Evolutionary conservation across 805 yeast species (phyloP).

Genomic region (Wickerhamiella sorbophila): DNA sequence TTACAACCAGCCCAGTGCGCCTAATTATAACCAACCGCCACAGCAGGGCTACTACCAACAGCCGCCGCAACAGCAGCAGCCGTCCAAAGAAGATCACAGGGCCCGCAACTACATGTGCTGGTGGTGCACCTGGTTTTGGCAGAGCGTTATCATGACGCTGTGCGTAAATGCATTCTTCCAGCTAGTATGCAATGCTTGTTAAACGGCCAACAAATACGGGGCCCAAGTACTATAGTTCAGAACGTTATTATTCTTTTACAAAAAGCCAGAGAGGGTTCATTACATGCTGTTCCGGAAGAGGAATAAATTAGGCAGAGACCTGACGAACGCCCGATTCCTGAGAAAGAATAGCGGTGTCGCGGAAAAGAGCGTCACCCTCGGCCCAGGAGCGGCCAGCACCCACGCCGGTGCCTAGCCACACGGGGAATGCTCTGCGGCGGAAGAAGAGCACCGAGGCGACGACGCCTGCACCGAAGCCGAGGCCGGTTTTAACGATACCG

Average conservation of each 20-base stretch:
- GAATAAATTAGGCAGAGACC: conserved; percentile 22
- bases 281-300: conserved; percentile 16
- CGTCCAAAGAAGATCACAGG: background rate
- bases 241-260: too few relatives aligned
- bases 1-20: background rate
- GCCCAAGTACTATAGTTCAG: too few relatives aligned
- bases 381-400: conserved; percentile 97
- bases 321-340: conserved; percentile 22
- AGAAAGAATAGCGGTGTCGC: conserved; percentile 24
- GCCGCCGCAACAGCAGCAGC: conserved; percentile 10
- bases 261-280: conserved; percentile 4
- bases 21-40: background rate
- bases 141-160: background rate
- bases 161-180: background rate
- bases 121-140: background rate
- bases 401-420: conserved; percentile 93
- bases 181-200: background rate
- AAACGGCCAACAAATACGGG: too few relatives aligned
- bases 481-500: conserved; percentile 83
- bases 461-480: conserved; percentile 95
- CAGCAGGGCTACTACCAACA: conserved; percentile 21
- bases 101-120: background rate
- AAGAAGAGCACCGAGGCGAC: conserved; percentile 79
- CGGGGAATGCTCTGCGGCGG: conserved; percentile 93
- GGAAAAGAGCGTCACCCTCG: conserved; percentile 95